A percentile compares a stretch with the other conserved stretches of the same genome.
Evolutionary conservation across 2,329 filamentous ascomycete species (phyloP).

Genomic region (Claviceps paspali): DNA sequence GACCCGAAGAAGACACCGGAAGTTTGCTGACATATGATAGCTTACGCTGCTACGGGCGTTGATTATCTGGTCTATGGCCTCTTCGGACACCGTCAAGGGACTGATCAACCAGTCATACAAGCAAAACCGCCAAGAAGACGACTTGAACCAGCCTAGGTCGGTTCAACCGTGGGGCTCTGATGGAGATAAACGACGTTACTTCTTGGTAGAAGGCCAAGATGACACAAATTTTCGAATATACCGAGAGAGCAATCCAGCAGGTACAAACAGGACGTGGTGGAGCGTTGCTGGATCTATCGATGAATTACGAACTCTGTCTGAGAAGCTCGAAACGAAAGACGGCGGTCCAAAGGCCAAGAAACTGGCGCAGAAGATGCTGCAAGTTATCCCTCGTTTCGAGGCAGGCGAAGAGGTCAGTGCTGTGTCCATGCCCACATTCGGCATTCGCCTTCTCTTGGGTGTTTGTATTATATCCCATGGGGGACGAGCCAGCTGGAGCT

Average conservation of each 20-base stretch:
- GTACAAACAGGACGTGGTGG: conserved; percentile 71
- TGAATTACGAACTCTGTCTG: conserved; percentile 59
- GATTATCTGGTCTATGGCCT: conserved; percentile 76
- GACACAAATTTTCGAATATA: conserved; percentile 92
- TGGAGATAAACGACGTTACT: conserved; percentile 84
- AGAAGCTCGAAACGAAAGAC: conserved; percentile 62
- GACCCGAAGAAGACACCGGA: not conserved
- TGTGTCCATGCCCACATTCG: not conserved
- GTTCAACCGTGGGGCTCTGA: conserved; percentile 86
- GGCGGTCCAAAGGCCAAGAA: conserved; percentile 67
- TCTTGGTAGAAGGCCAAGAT: conserved; percentile 81
- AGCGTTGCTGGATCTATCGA: conserved; percentile 84
- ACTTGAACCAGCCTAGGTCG: conserved; percentile 70
- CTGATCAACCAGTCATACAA: conserved; percentile 84
- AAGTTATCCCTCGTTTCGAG: conserved; percentile 79
- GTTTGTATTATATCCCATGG: too few relatives aligned
- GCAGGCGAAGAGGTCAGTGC: conserved; percentile 68
- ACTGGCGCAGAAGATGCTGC: conserved; percentile 60
- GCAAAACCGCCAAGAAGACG: conserved; percentile 64
- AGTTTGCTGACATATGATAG: conserved; percentile 28
- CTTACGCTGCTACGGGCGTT: conserved; percentile 70
- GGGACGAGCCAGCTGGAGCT: not conserved
- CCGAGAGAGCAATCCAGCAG: conserved; percentile 73
- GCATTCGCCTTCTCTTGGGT: too few relatives aligned
- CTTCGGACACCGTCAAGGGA: conserved; percentile 66